Percentiles rank a stretch among this genome's conserved stretches.
phyloP scores from a whole-genome alignment of 2,329 filamentous ascomycete species.

The Aquanectria penicillioides region DNA sequence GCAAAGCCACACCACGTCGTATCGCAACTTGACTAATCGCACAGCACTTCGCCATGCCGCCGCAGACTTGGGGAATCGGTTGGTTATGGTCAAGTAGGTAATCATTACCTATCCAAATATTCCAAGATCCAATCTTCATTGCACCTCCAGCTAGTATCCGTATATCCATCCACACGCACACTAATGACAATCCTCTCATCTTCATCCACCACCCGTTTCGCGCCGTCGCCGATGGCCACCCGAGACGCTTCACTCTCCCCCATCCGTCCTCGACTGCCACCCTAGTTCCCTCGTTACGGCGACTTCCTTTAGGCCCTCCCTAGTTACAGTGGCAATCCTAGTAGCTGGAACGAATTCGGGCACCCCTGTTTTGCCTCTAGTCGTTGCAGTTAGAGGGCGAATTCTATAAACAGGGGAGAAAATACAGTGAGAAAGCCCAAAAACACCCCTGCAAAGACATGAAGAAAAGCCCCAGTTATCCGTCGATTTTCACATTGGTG shows the following conservation, averaged over 20 bases:
- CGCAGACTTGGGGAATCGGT: conserved; percentile 10
- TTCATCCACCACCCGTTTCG: background rate
- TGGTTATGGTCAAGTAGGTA: conserved; percentile 12
- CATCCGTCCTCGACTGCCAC: background rate
- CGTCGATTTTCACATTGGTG: background rate
- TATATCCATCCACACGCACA: background rate
- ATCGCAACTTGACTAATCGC: background rate
- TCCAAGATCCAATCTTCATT: conserved; percentile 10
- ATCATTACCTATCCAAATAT: conserved; percentile 23
- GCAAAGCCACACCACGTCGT: background rate
- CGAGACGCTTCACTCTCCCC: too few relatives aligned
- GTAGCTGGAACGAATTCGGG: too few relatives aligned
- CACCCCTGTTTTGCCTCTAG: too few relatives aligned
- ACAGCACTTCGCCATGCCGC: conserved; percentile 6
- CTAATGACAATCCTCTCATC: too few relatives aligned
- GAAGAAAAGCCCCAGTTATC: conserved; percentile 1
- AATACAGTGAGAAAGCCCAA: too few relatives aligned
- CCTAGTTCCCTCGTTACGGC: background rate
- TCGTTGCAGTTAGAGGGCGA: too few relatives aligned
- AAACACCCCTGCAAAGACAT: too few relatives aligned
- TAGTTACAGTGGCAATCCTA: too few relatives aligned
- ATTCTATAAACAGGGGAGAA: too few relatives aligned
- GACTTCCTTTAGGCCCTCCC: background rate
- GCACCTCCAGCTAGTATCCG: background rate
- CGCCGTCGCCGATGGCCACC: conserved; percentile 10